Conservation (phyloP, 2,329 filamentous ascomycete genomes). For the Fusarium torulosum region DNA sequence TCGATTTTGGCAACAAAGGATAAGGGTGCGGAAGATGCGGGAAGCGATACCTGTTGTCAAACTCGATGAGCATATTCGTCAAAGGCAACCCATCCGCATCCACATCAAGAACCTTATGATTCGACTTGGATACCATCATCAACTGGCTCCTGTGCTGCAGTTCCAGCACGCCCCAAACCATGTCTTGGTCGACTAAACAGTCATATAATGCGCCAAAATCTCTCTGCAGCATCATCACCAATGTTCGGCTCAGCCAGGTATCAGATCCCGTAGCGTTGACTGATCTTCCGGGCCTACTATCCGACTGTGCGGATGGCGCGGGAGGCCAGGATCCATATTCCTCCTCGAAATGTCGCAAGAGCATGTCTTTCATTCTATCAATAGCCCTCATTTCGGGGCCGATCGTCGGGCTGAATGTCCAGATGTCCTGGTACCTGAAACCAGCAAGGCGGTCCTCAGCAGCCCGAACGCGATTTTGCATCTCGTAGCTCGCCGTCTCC, state of each 20-base stretch:
- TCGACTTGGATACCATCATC: slow-evolving; percentile 68
- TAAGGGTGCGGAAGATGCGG: slow-evolving; percentile 77
- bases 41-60: slow-evolving; percentile 71
- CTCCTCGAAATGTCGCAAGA: slow-evolving; percentile 68
- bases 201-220: slow-evolving; percentile 79
- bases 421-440: slow-evolving; percentile 73
- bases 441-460: slow-evolving; percentile 71
- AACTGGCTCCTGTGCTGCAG: slow-evolving; percentile 72
- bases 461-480: slow-evolving; percentile 71
- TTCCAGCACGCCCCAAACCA: slow-evolving; percentile 74
- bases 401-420: slow-evolving; percentile 63
- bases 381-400: slow-evolving; percentile 66
- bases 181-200: slow-evolving; percentile 75
- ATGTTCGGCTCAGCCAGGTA: slow-evolving; percentile 71
- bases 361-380: slow-evolving; percentile 70
- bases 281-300: slow-evolving; percentile 4
- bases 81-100: slow-evolving; percentile 69
- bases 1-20: slow-evolving; percentile 70
- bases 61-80: slow-evolving; percentile 74
- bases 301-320: slow-evolving; percentile 62
- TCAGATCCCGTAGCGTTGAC: slow-evolving; percentile 56
- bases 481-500: slow-evolving; percentile 71
- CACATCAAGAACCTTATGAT: slow-evolving; percentile 61
- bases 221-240: slow-evolving; percentile 68
- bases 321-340: slow-evolving; percentile 72